Conservation (phyloP, 129 eudicot species). For the Apium graveolens region DNA sequence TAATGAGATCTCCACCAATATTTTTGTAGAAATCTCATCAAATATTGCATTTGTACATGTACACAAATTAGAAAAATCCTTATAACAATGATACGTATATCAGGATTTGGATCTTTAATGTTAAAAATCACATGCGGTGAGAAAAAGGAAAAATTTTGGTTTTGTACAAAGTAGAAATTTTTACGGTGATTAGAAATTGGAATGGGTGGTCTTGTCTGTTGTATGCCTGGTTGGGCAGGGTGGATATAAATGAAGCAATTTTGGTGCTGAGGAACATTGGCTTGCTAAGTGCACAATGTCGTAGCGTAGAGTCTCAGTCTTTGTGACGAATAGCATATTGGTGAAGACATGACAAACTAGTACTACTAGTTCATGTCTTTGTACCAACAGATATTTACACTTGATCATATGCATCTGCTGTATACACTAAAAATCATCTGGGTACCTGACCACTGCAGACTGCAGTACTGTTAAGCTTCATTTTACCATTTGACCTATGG, state of each 20-base stretch:
- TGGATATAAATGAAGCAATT: too few species aligned
- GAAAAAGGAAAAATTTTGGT: too few species aligned
- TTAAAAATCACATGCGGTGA: too few species aligned
- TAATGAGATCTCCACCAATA: too few species aligned
- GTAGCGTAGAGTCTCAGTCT: background rate
- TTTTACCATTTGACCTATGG: background rate
- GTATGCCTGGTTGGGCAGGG: background rate
- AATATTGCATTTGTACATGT: too few species aligned
- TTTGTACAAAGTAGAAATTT: background rate
- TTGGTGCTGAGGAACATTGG: background rate
- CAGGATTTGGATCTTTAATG: too few species aligned
- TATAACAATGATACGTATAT: too few species aligned
- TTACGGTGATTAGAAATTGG: background rate
- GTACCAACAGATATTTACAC: background rate
- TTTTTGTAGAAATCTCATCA: too few species aligned
- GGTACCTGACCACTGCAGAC: background rate
- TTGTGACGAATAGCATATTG: background rate
- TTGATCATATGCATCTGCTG: background rate
- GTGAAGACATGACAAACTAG: background rate
- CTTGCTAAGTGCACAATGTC: background rate
- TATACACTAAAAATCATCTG: background rate
- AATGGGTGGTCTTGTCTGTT: background rate
- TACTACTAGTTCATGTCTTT: background rate
- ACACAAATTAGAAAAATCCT: too few species aligned
- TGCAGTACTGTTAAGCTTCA: background rate